phyloP scores from a whole-genome alignment of 2,329 filamentous ascomycete genomes.

The Penicillium sp. region DNA sequence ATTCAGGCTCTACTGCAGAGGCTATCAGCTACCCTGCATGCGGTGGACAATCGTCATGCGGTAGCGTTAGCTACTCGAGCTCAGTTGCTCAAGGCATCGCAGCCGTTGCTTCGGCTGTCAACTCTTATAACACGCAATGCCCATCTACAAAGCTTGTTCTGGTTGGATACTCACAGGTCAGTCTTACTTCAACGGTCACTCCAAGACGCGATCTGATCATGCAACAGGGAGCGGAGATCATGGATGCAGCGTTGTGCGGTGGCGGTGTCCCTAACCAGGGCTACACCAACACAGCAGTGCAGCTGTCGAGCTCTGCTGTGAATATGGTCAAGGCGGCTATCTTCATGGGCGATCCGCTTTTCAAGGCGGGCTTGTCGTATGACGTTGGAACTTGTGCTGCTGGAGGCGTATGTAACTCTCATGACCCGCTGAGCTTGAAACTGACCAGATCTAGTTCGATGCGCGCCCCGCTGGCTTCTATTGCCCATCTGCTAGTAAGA shows the following conservation, averaged over 20 bases:
- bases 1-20: constrained; percentile 56
- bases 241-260: constrained; percentile 64
- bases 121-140: constrained; percentile 58
- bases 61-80: constrained; percentile 60
- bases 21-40: constrained; percentile 64
- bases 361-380: constrained; percentile 58
- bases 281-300: constrained; percentile 48
- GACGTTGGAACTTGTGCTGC: constrained; percentile 63
- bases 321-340: constrained; percentile 64
- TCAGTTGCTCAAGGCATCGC: constrained; percentile 60
- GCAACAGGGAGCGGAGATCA: constrained; percentile 61
- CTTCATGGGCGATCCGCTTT: constrained; percentile 66
- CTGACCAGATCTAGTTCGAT: constrained; percentile 54
- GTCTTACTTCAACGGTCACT: constrained; percentile 7
- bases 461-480: constrained; percentile 60
- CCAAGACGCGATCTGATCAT: background rate
- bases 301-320: constrained; percentile 51
- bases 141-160: constrained; percentile 61
- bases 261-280: constrained; percentile 54
- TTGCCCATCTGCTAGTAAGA: constrained; percentile 59
- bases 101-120: constrained; percentile 63
- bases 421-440: background rate
- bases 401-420: constrained; percentile 54
- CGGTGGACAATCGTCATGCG: constrained; percentile 61
- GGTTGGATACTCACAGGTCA: constrained; percentile 64